Conservation (phyloP, 345 rosid genomes). For the Rubroshorea leprosula region DNA sequence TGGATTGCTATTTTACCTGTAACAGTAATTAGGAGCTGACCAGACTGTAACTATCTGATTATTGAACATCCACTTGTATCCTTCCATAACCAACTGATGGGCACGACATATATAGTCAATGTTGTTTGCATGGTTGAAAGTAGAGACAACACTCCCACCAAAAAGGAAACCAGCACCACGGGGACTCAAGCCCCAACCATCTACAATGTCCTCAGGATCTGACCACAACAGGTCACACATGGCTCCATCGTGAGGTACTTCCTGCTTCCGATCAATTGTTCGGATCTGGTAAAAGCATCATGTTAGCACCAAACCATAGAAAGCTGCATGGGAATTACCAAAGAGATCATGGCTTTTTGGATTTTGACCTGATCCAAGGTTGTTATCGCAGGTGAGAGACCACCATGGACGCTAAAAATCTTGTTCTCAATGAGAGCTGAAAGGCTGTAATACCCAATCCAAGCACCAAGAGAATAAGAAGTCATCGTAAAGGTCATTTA, state of each 20-base stretch:
- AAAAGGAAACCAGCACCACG: slow-evolving; percentile 95
- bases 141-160: slow-evolving; percentile 82
- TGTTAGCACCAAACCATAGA: slow-evolving; percentile 9
- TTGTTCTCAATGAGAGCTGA: slow-evolving; percentile 93
- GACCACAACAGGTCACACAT: slow-evolving; percentile 99
- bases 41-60: slow-evolving; percentile 93
- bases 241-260: slow-evolving; percentile 99
- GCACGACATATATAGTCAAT: slow-evolving; percentile 89
- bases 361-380: slow-evolving; percentile 87
- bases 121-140: slow-evolving; percentile 81
- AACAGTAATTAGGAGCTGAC: slow-evolving; percentile 99
- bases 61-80: slow-evolving; percentile 96
- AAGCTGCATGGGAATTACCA: slow-evolving; percentile 11
- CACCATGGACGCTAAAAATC: slow-evolving; percentile 94
- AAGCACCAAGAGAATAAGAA: slow-evolving; percentile 9
- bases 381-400: slow-evolving; percentile 89
- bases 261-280: slow-evolving; percentile 91
- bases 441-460: slow-evolving; percentile 39
- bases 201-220: slow-evolving; percentile 96
- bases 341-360: slow-evolving; percentile 16
- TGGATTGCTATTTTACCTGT: slow-evolving; percentile 47
- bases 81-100: slow-evolving; percentile 99
- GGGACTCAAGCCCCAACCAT: slow-evolving; percentile 98
- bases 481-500: background rate
- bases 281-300: slow-evolving; percentile 54